phyloP scores from a whole-genome alignment of 2,329 filamentous ascomycete genomes.

The Nemania serpens region DNA sequence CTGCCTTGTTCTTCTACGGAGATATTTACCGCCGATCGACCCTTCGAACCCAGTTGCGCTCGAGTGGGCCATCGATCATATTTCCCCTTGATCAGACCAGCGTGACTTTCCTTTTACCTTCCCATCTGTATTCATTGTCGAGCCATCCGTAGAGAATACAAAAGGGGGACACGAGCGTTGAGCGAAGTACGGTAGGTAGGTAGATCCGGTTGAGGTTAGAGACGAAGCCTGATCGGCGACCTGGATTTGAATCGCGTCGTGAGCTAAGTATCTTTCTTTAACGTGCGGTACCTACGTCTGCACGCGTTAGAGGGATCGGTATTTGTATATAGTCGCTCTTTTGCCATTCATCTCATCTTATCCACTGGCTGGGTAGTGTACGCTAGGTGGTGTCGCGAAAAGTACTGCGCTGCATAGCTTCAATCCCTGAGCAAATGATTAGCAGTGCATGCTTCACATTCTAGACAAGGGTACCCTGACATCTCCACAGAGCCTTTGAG shows the following conservation, averaged over 20 bases:
- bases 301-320: too few relatives aligned
- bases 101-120: neutral
- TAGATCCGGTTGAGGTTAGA: too few relatives aligned
- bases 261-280: too few relatives aligned
- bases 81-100: slow-evolving; percentile 13
- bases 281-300: too few relatives aligned
- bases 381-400: too few relatives aligned
- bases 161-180: too few relatives aligned
- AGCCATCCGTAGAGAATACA: neutral
- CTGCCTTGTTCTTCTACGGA: slow-evolving; percentile 33
- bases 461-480: slow-evolving; percentile 37
- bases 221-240: too few relatives aligned
- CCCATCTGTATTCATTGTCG: neutral
- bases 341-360: slow-evolving; percentile 17
- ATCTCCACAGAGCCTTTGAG: slow-evolving; percentile 35
- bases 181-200: too few relatives aligned
- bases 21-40: slow-evolving; percentile 37
- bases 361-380: slow-evolving; percentile 1
- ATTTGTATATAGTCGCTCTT: neutral
- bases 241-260: too few relatives aligned
- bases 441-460: slow-evolving; percentile 39
- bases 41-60: slow-evolving; percentile 11
- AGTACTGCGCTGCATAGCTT: slow-evolving; percentile 31
- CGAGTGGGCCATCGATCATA: slow-evolving; percentile 6
- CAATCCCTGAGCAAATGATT: slow-evolving; percentile 40